Base-by-base conservation (phyloP, 2,329 filamentous ascomycete genomes). In the Diplodia intermedia region DNA sequence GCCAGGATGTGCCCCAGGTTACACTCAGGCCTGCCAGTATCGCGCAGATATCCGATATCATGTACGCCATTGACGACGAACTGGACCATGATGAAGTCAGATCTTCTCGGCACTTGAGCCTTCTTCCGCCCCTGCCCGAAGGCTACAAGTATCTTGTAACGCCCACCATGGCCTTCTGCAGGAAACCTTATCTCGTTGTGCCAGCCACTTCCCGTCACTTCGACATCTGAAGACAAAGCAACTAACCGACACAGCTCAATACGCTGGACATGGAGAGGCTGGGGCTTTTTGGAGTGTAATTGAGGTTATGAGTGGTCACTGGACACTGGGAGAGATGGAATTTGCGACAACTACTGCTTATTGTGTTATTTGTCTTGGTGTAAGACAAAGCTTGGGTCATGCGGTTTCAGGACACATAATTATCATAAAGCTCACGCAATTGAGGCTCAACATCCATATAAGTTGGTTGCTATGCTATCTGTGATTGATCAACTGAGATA, bases 401-500 rank as follows among this genome's bases (percentile, higher is more conserved):
- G 14, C n/a, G 18, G n/a, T n/a, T 47, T 8, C 3, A n/a, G 18
- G 14, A 47, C n/a, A 20, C n/a, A 47, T n/a, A 47, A 11, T 47
- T 20, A 20, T n/a, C n/a, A 11, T 18, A 47, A 47, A 9, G n/a
- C 11, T 36, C 11, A 12, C 33, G 9, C 33, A 12, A 36, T 36
- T 11, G 1, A 36, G 11, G 33, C 33, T 36, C 8, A 9, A 36
- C 2, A 3, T 36, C 11, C 8, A 11, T 3, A 36, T 12, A 12
- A 36, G 8, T 36, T 36, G 9, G 33, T 36, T 36, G 9, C 8
- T 47, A 20, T 20, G 0, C 1, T 3, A 8, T 11, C 3, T 11
- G 20, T 2, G n/a, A 20, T 20, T 11, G 6, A 47, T 3, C 14
- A 20, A 20, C 6, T 47, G 0, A 20, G 3, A 3, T 0, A 0